Evolutionary conservation across 257 asterid genomes (phyloP), one percentile per base, ranked within the genome.

Genomic region (Nyctanthes arbortristis): DNA sequence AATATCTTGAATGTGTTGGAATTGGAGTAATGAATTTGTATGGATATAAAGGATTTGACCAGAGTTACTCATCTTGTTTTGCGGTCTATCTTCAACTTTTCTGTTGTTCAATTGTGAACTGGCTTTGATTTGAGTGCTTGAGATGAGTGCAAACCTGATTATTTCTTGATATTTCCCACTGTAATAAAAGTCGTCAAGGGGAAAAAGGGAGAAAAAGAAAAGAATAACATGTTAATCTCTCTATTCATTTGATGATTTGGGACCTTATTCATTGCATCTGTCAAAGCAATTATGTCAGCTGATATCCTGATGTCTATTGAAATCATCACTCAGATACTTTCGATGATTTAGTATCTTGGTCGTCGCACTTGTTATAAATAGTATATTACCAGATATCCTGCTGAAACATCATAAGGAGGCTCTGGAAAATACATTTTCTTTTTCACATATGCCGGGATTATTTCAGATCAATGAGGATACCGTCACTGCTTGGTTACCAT

Each of bases 101-200:
- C 54, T 16, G 55, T 45, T 45, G 55, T n/a, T n/a, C n/a, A n/a
- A n/a, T n/a, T 45, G 55, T 45, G 55, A 45, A 45, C 22, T 43
- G 22, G 9, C 3, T 16, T 45, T 45, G 55, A 45, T n/a, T 45
- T 45, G 24, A 43, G 14, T 14, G 14, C 54, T 43, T 43, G 54
- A 43, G 54, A 43, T 5, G 0, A 16, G 55, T 18, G 25, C n/a
- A 24, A 45, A 18, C 25, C 25, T 45, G n/a, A 14, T 45, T 45
- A 22, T 45, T 45, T 40, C 7, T 4, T 40, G 5, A 12, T 6
- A 20, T 40, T 40, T 11, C 6, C n/a, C 25, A 0, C 55, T 10
- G n/a, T 14, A 3, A 18, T n/a, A 45, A 45, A 4, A 8, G 55
- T 7, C n/a, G n/a, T 16, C 55, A 45, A 4, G 11, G 24, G 24